Base-by-base conservation (phyloP, 176 grass and related monocot genomes). In the Raddia distichophylla region DNA sequence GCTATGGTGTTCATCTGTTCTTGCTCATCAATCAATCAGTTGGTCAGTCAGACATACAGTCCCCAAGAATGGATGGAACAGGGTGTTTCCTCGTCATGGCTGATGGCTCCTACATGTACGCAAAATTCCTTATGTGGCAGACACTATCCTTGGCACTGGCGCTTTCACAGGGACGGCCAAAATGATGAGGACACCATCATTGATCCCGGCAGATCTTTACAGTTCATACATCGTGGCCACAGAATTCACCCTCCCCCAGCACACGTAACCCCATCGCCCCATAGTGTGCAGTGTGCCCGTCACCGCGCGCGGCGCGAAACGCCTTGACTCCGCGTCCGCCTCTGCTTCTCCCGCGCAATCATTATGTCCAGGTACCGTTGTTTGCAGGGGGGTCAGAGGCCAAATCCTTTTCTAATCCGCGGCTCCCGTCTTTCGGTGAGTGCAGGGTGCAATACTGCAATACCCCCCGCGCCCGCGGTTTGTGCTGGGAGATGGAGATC, bases 361-460 rank as follows among this genome's bases (percentile, higher is more conserved):
- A 79, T 84, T 78, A 4, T 60, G 55, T 63, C 20, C 16, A 71
- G 37, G 79, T 65, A 27, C 40, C n/a, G 8, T 18, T 32, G 13
- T 34, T 34, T 70, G 27, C 32, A 4, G 2, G 16, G 48, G 11
- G 48, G 11, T 77, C 79, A 71, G 73, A 73, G 50, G 1, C 55
- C 43, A 58, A 27, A 35, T 35, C 35, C 53, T 64, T 56, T 50
- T 45, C 11, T 13, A 15, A 70, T 48, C 54, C 20, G 72, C 15
- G 1, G 2, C 40, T 33, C 16, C 10, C 7, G 37, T 44, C 72
- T 70, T 87, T 67, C 14, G 33, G 43, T 45, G 33, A 68, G 86
- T 79, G 86, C 86, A 61, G 44, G 75, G 20, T 50, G 75, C 86
- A 88, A 74, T 68, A 88, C 27, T 27, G 27, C 27, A 27, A 27